A percentile compares a stretch with the other conserved stretches of the same genome.
These are phyloP conservation scores for Orbilia javanica DNA, from an alignment of 2,329 filamentous ascomycete genomes.

Conservation along the genomic window DNA sequence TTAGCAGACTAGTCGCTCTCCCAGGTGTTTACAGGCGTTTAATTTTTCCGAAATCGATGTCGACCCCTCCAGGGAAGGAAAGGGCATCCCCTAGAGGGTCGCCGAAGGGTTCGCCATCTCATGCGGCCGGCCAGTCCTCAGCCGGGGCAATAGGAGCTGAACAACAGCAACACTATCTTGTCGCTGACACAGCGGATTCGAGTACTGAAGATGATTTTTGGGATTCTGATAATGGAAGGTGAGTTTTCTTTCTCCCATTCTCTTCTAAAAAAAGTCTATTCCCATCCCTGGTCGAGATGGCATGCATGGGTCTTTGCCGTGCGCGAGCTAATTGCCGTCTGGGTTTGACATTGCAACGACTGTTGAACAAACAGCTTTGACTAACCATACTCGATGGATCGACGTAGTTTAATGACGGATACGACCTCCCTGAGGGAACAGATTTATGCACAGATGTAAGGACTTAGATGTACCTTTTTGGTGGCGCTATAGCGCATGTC, in stretches of 20 bases:
- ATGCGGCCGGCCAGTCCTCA: not conserved
- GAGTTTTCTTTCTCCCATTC: not conserved
- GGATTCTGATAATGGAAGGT: slow-evolving; percentile 55
- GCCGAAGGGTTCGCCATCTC: slow-evolving; percentile 30
- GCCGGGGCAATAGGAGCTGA: slow-evolving; percentile 7
- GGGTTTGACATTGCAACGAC: not conserved
- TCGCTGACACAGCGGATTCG: slow-evolving; percentile 35
- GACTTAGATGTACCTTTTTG: not conserved
- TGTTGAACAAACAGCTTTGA: not conserved
- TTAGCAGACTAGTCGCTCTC: not conserved
- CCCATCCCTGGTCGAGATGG: slow-evolving; percentile 4
- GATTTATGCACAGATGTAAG: slow-evolving; percentile 57
- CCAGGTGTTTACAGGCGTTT: too few species aligned
- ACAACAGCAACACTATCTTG: slow-evolving; percentile 31
- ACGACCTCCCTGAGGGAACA: slow-evolving; percentile 52
- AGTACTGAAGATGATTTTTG: slow-evolving; percentile 54
- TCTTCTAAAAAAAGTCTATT: not conserved
- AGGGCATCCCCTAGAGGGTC: slow-evolving; percentile 36
- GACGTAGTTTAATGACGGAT: slow-evolving; percentile 55
- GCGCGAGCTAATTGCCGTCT: not conserved
- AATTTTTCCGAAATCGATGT: slow-evolving; percentile 29
- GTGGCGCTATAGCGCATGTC: not conserved
- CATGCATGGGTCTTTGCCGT: slow-evolving; percentile 16
- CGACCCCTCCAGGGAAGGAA: slow-evolving; percentile 53
- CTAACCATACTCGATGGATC: slow-evolving; percentile 21